Conservation (phyloP, 176 grass and related monocot genomes). For the Oryza rufipogon region DNA sequence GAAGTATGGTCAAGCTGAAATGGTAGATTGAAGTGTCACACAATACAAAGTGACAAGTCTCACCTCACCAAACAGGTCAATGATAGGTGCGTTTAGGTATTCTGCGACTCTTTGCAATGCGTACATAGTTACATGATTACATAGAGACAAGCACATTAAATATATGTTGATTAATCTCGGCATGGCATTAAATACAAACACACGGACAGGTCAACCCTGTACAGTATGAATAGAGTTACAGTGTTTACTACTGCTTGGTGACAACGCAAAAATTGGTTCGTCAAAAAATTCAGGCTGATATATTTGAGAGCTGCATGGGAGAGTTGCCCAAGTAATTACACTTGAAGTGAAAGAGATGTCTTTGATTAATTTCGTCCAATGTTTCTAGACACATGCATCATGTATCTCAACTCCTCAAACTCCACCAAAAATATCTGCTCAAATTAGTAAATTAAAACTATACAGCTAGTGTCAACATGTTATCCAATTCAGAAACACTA, state of each 20-base stretch:
- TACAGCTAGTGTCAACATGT: neutral
- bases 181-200: neutral
- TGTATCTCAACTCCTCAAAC: too few relatives aligned
- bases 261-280: neutral
- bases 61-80: conserved; percentile 12
- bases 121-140: neutral
- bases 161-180: neutral
- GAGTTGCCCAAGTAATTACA: neutral
- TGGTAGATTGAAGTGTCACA: neutral
- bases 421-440: neutral
- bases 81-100: neutral
- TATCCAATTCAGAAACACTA: neutral
- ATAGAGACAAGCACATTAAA: neutral
- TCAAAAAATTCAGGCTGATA: neutral
- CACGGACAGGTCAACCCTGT: neutral
- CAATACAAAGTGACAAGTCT: neutral
- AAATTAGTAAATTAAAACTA: neutral
- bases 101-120: neutral
- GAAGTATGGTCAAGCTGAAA: neutral
- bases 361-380: neutral
- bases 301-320: neutral
- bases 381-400: neutral
- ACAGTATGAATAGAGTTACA: neutral
- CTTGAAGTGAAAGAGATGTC: neutral
- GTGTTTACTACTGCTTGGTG: neutral